Percentiles rank a stretch among this genome's conserved stretches.
Conservation (phyloP, 306 rosid genomes). For the Medicago truncatula region DNA sequence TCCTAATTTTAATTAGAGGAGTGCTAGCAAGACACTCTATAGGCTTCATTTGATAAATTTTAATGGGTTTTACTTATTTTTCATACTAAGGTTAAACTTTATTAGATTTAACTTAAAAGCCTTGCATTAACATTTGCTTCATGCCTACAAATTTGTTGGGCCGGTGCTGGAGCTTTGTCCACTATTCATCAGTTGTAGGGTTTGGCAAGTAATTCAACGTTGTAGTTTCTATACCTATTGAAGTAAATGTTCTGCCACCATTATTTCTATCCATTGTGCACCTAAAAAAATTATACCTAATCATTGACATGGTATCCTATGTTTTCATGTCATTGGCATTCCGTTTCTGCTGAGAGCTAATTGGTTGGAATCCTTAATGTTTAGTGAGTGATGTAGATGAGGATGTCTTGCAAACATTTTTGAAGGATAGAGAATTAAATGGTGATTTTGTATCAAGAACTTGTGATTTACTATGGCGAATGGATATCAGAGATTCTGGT, state of each 20-base stretch:
- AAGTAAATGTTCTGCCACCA: not conserved
- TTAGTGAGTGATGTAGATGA: conserved; percentile 63
- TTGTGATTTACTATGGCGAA: conserved; percentile 84
- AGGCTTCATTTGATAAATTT: not conserved
- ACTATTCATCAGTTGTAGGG: not conserved
- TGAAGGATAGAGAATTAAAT: conserved; percentile 71
- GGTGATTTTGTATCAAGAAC: conserved; percentile 81
- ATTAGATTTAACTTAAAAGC: not conserved
- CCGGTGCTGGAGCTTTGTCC: not conserved
- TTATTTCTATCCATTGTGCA: conserved; percentile 12
- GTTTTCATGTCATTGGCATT: conserved; percentile 18
- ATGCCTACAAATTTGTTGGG: not conserved
- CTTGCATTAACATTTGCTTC: not conserved
- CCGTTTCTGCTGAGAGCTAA: conserved; percentile 39
- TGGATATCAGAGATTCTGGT: conserved; percentile 47
- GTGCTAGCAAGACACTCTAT: not conserved
- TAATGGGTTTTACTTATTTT: no score
- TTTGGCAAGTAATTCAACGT: not conserved
- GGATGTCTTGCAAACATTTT: conserved; percentile 74
- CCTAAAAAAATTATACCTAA: not conserved
- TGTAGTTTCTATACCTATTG: conserved; percentile 25
- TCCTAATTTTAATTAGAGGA: no score
- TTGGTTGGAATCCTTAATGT: conserved; percentile 40
- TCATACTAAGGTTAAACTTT: not conserved
- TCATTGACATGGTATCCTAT: not conserved